Evolutionary conservation across 1,284 basidiomycete genomes (phyloP), one percentile per base, ranked within the genome.

Genomic region (Calocybe gambosa): DNA sequence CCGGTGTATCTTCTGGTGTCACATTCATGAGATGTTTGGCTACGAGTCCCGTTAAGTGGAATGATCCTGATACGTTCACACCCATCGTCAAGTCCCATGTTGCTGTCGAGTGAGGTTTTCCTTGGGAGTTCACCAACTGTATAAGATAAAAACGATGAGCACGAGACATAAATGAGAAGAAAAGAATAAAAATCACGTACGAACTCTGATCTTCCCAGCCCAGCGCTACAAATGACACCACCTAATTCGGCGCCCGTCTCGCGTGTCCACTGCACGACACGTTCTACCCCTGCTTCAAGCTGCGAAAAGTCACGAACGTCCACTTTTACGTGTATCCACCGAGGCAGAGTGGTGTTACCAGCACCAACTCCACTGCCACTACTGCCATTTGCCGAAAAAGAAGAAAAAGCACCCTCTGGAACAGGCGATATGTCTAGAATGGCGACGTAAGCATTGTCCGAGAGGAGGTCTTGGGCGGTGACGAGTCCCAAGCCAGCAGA

Each of bases 141-240:
- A 62, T 63, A 4, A 5, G 7, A 34, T 5, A 26, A 31, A 28
- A 39, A 36, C 2, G 16, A 21, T 23, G 7, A 15, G 2, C 16
- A 3, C 15, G 35, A 13, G 19, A 8, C 4, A 19, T 3, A 37
- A 39, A 28, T 26, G 21, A 26, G 3, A 23, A 28, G n/a, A n/a
- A 20, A 3, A 36, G 7, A 31, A n/a, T 21, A 13, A 33, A 23
- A 29, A 18, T n/a, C 6, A 49, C 50, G 21, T 34, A 56, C 55
- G 9, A 43, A 46, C 38, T 54, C 50, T 21, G 38, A 45, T 36
- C 40, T 43, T 13, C 62, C 77, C 0, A 77, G 67, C 12, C 77
- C 77, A 7, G 77, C 77, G 54, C 72, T 75, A 55, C 76, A 76
- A 28, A 80, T 65, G 5, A 80, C 71, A 6, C 77, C 77, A n/a